A percentile compares a stretch with the other conserved stretches of the same genome.
Conservation (phyloP, 768 basidiomycete genomes). For the Mycena albidolilacea region DNA sequence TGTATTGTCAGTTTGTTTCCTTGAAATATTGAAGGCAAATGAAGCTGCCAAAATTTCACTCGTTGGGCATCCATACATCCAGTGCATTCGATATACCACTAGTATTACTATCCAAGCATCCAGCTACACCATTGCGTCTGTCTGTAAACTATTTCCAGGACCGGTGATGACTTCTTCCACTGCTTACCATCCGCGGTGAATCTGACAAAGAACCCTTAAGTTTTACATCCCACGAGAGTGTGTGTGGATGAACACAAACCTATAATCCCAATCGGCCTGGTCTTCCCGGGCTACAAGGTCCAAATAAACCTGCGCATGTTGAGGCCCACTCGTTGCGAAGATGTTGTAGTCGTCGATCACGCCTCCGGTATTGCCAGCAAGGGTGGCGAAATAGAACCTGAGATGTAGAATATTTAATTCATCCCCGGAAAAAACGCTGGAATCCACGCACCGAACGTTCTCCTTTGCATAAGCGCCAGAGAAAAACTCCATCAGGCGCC, state of each 20-base stretch:
- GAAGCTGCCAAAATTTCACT: too few species aligned
- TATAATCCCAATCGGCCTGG: constrained; percentile 30
- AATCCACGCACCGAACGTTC: constrained; percentile 38
- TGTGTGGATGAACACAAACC: not conserved
- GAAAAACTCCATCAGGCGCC: constrained; percentile 45
- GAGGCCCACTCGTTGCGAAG: constrained; percentile 44
- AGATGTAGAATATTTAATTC: too few species aligned
- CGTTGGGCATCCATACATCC: too few species aligned
- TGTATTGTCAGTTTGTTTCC: too few species aligned
- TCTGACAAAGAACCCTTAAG: not conserved
- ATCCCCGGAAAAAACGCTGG: not conserved
- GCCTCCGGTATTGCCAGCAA: constrained; percentile 44
- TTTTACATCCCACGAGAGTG: not conserved
- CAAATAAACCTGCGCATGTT: constrained; percentile 47
- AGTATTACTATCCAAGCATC: too few species aligned
- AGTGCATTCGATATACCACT: too few species aligned
- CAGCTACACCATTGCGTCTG: too few species aligned
- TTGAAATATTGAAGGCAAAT: too few species aligned
- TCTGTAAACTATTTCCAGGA: too few species aligned
- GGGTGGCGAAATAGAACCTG: constrained; percentile 48
- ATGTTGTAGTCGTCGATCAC: constrained; percentile 21
- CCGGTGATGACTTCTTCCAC: not conserved
- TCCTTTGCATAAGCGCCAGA: constrained; percentile 41
- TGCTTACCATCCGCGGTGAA: not conserved
- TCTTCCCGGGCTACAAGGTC: constrained; percentile 43